Base-by-base conservation (phyloP, 2,329 filamentous ascomycete genomes). In the Phoma sp. region DNA sequence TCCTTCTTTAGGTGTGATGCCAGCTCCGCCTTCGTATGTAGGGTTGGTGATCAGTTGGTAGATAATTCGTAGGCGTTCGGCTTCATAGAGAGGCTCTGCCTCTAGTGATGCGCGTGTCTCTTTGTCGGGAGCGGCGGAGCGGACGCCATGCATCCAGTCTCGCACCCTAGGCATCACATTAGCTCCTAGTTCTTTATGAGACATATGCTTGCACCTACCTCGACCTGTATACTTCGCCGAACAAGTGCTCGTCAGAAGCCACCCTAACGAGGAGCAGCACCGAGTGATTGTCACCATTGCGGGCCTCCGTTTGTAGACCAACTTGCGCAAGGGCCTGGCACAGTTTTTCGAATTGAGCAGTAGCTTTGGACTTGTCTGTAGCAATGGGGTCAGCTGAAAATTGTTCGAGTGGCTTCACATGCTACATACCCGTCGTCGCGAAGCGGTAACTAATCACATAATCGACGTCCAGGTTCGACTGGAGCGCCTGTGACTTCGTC, bases 141-240 rank as follows among this genome's bases (percentile, higher is more conserved):
- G 88, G 48, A 97, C 89, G 46, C 93, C 92, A 72, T 95, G 89
- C 28, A 98, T 85, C 92, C 93, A 99, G 77, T 98, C 95, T 71
- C 92, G 90, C 15, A 97, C 87, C 60, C 95, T 90, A 45, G 15
- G n/a, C n/a, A n/a, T n/a, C n/a, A n/a, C n/a, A n/a, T n/a, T n/a
- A n/a, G n/a, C n/a, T n/a, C n/a, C n/a, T n/a, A n/a, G 12, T 7
- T 40, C 5, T 18, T 3, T 3, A 18, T 0, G 20, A 12, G 14
- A 12, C 9, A 11, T 18, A 32, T 12, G 11, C 2, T n/a, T 14
- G 5, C 29, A 5, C 67, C 29, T 71, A 87, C 86, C 86, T 87
- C 50, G 90, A 91, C 61, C 92, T 86, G 75, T 96, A 96, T 42
- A 96, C 84, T 67, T 96, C 91, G 60, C 87, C 86, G 55, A 84